Evolutionary conservation across 177 flowering plant species (phyloP), one percentile per base, ranked within the genome.

Genomic region (Vitis hybrid): DNA sequence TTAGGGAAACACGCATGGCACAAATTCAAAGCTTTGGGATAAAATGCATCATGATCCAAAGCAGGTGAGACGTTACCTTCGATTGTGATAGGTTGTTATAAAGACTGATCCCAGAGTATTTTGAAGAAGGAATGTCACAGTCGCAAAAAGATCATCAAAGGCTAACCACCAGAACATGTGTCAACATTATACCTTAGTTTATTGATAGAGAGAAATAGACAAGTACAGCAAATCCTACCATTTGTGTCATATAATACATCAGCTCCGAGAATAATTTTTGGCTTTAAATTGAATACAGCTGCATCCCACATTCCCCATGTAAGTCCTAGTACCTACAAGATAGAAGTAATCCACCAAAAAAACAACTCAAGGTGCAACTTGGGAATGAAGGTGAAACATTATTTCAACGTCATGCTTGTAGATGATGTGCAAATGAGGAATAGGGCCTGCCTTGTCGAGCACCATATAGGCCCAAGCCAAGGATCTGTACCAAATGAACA

Each of bases 281-380:
- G 97, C 50, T 67, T 69, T 68, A 92, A 80, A 70, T 60, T 72
- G 76, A 92, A 90, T 28, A 88, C 70, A 38, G 85, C 75, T 64
- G 67, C 84, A 78, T 91, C 97, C 97, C 97, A 95, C 20, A 91
- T 83, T 61, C 98, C 98, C 97, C 97, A 95, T 17, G 89, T 91
- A 63, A 95, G 82, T 24, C 98, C 97, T 68, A 85, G 17, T 50
- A 91, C 80, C 98, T 92, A 74, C 67, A 86, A 65, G 62, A 19
- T 1, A 63, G 22, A 67, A 61, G 50, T 2, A 53, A 47, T 3
- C 51, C 17, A 14, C 15, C n/a, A 2, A 24, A 50, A 18, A 67
- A 49, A 31, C n/a, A 52, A 66, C 49, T 20, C 12, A 63, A 2
- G 28, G 11, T 11, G 52, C 18, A 13, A 66, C 58, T 22, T 17